These are phyloP conservation scores for Spiraea crenata DNA, from an alignment of 331 rosid genomes.

Conservation along the genomic window DNA sequence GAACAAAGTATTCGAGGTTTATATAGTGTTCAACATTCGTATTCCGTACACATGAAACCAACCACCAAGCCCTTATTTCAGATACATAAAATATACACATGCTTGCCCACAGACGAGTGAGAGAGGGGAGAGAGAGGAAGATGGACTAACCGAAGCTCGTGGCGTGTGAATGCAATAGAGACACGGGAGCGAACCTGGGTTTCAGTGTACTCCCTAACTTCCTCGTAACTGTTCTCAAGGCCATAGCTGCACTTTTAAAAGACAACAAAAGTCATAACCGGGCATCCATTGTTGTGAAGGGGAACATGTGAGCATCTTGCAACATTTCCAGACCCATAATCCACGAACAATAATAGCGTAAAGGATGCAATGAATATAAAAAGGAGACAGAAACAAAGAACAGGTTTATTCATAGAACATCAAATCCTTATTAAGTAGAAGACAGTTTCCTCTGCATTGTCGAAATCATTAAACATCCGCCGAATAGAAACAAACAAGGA, in stretches of 20 bases:
- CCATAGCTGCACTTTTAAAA: slow-evolving; percentile 43
- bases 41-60: background rate
- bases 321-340: background rate
- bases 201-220: slow-evolving; percentile 48
- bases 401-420: background rate
- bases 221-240: slow-evolving; percentile 48
- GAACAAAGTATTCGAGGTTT: background rate
- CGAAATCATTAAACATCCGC: too few relatives aligned
- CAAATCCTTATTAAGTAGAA: too few relatives aligned
- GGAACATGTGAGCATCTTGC: background rate
- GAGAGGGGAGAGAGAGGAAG: slow-evolving; percentile 9
- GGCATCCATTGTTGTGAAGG: background rate
- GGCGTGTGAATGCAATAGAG: slow-evolving; percentile 79
- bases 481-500: too few relatives aligned
- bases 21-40: background rate
- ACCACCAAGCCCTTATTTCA: background rate
- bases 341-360: background rate
- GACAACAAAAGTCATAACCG: background rate
- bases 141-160: slow-evolving; percentile 82
- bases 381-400: background rate
- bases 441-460: too few relatives aligned
- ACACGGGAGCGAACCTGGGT: slow-evolving; percentile 53
- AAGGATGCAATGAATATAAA: background rate
- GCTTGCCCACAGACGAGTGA: background rate
- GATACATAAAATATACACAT: background rate